phyloP scores from a whole-genome alignment of 768 basidiomycete species.

The Podaxis sp. region DNA sequence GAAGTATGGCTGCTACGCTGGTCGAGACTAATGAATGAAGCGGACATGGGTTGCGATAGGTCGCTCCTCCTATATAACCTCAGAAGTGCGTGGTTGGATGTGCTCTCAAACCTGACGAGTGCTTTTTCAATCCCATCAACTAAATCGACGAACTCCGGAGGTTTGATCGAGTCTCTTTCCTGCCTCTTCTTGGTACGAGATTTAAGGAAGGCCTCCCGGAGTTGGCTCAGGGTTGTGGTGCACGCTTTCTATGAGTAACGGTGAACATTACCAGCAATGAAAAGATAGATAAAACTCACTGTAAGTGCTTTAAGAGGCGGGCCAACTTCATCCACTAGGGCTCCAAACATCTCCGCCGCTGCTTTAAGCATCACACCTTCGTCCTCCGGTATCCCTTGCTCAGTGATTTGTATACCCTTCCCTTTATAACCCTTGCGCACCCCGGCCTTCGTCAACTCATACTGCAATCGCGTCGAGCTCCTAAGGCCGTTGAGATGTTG shows the following conservation, averaged over 20 bases:
- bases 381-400: conserved; percentile 23
- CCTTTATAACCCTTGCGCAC: conserved; percentile 24
- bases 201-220: conserved; percentile 65
- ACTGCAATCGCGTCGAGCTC: conserved; percentile 81
- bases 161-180: conserved; percentile 36
- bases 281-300: conserved; percentile 38
- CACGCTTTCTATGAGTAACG: conserved; percentile 51
- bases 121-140: conserved; percentile 69
- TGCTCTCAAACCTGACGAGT: conserved; percentile 73
- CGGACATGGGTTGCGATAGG: conserved; percentile 22
- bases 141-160: conserved; percentile 64
- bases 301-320: conserved; percentile 75
- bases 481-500: conserved; percentile 92
- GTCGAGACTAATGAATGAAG: conserved; percentile 23
- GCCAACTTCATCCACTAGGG: conserved; percentile 76
- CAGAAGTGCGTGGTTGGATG: conserved; percentile 81
- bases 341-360: conserved; percentile 75
- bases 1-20: conserved; percentile 2
- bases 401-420: conserved; percentile 11
- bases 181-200: conserved; percentile 31
- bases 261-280: neutral
- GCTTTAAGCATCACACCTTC: conserved; percentile 51
- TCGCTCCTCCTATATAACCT: conserved; percentile 66
- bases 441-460: conserved; percentile 71
- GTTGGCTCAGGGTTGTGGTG: conserved; percentile 55